Base-by-base conservation (phyloP, 495 filamentous ascomycete species). In the Sphaerosporella brunnea region DNA sequence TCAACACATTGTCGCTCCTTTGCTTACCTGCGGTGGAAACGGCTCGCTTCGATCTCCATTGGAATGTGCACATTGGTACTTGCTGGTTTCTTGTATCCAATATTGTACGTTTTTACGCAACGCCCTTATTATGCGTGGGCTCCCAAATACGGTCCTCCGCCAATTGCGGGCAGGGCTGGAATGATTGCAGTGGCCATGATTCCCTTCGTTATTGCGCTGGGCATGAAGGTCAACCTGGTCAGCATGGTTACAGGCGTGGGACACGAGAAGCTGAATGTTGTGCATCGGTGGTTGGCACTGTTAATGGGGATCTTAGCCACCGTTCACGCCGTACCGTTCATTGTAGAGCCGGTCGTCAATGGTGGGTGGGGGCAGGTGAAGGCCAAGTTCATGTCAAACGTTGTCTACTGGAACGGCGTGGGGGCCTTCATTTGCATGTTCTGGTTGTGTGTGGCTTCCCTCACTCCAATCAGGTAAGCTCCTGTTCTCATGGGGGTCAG, bases 101-200 rank as follows among this genome's bases (percentile, higher is more conserved):
- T 36, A 7, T 38, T 61, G 4, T 61, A 61, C 18, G 41, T 54
- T 10, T 61, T 61, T 16, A 40, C 54, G 9, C 58, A 61, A 23
- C 53, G 50, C 40, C 58, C 58, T 11, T 61, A 61, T 36, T 61
- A 61, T 23, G 50, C 53, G 18, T 11, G 28, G 35, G 44, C 50
- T 8, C 50, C 53, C 15, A 24, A 23, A 23, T 84, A 73, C 47
- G 88, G 88, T 25, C 93, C 90, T 2, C 88, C 88, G 34, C 88
- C 88, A 5, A 60, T 96, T 20, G 84, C 87, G 20, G 80, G 94
- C 54, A 79, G 88, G 50, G 73, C 85, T 11, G 88, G 88, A 35
- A 96, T 96, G 88, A 74, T 94, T 23, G 79, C 88, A 23, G 77
- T 95, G 15, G 82, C 88, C 21, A 82, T 93, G 80, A 79, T 88